These are phyloP conservation scores for Entomortierella parvispora DNA, from an alignment of 192 early-diverging fungal genomes.

Conservation along the genomic window DNA sequence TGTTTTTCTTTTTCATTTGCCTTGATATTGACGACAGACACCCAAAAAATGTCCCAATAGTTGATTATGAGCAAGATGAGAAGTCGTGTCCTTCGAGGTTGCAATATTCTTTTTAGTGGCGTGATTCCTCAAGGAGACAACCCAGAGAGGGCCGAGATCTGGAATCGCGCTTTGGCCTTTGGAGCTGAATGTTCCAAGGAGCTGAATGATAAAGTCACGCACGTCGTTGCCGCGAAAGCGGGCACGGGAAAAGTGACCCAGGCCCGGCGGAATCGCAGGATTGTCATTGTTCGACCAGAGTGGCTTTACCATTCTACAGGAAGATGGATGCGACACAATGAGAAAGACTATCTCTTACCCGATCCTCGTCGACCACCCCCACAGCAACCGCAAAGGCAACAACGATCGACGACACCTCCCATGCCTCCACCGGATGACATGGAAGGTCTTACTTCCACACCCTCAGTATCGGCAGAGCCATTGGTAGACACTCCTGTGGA, in stretches of 20 bases:
- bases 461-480: too few species aligned
- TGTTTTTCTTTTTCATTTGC: not conserved
- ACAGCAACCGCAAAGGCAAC: constrained; percentile 3
- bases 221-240: constrained; percentile 86
- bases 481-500: too few species aligned
- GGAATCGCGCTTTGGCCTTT: constrained; percentile 82
- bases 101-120: constrained; percentile 80
- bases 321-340: constrained; percentile 77
- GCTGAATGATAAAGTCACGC: constrained; percentile 75
- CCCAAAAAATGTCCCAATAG: constrained; percentile 14
- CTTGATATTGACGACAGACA: not conserved
- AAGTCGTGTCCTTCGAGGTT: constrained; percentile 68
- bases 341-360: constrained; percentile 66
- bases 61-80: constrained; percentile 72
- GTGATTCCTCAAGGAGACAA: constrained; percentile 79
- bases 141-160: constrained; percentile 76
- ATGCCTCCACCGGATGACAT: constrained; percentile 46
- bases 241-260: constrained; percentile 81
- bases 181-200: constrained; percentile 82
- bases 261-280: constrained; percentile 58
- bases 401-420: constrained; percentile 28
- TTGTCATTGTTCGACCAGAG: constrained; percentile 65
- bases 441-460: constrained; percentile 59
- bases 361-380: constrained; percentile 2
- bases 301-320: constrained; percentile 80